Conservation (phyloP, 768 basidiomycete species). For the Boletus edulis region DNA sequence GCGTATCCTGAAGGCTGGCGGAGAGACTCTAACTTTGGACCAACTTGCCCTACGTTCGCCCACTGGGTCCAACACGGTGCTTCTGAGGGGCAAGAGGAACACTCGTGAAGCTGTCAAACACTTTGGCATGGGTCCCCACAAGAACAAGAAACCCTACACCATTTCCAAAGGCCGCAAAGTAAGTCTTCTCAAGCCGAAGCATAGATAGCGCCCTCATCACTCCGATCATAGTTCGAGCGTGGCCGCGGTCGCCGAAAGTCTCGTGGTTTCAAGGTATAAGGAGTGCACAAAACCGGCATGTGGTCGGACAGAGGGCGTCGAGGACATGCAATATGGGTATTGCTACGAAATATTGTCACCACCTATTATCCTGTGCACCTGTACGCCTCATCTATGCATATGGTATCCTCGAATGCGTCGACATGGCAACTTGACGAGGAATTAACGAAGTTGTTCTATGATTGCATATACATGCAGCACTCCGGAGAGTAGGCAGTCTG, state of each 20-base stretch:
- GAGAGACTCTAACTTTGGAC: conserved; percentile 93
- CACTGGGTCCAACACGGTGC: conserved; percentile 91
- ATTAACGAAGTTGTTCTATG: neutral
- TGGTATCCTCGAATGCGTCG: conserved; percentile 15
- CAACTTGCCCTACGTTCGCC: conserved; percentile 95
- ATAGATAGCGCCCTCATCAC: neutral
- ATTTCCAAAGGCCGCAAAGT: conserved; percentile 96
- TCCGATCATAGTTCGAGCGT: conserved; percentile 76
- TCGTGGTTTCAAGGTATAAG: conserved; percentile 93
- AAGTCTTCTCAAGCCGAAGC: conserved; percentile 8
- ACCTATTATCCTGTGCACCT: conserved; percentile 16
- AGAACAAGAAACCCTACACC: conserved; percentile 98
- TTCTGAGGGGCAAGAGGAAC: conserved; percentile 91
- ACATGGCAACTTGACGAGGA: neutral
- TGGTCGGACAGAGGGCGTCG: conserved; percentile 26
- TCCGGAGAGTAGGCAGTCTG: neutral
- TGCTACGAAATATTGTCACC: conserved; percentile 21
- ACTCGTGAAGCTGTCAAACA: conserved; percentile 94
- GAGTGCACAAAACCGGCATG: conserved; percentile 33
- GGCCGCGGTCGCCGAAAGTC: conserved; percentile 99
- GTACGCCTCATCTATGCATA: conserved; percentile 28
- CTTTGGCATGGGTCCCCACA: conserved; percentile 98
- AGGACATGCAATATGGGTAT: conserved; percentile 35
- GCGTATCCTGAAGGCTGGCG: conserved; percentile 93
- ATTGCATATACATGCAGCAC: neutral